phyloP scores from a whole-genome alignment of 2,329 filamentous ascomycete genomes.

The Elsinoe australis region DNA sequence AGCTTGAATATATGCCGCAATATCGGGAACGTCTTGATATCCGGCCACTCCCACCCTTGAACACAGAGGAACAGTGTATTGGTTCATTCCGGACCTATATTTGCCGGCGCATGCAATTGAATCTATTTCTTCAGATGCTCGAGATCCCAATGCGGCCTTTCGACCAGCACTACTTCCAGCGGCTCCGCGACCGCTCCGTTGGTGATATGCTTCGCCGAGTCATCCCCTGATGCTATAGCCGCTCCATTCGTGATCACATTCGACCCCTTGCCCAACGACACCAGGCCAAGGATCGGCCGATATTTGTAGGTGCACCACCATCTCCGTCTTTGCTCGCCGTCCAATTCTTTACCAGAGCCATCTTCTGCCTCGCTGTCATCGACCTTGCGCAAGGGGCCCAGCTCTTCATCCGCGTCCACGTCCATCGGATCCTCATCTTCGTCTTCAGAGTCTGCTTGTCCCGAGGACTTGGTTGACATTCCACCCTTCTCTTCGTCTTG shows the following conservation, averaged over 20 bases:
- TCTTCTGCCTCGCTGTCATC: slow-evolving; percentile 27
- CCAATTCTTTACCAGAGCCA: slow-evolving; percentile 27
- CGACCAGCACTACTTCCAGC: slow-evolving; percentile 78
- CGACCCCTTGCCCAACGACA: slow-evolving; percentile 48
- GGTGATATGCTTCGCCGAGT: not conserved
- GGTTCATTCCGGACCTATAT: too few species aligned
- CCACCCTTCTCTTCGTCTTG: slow-evolving; percentile 27
- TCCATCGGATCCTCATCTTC: slow-evolving; percentile 35
- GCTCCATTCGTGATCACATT: slow-evolving; percentile 25
- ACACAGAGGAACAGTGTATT: too few species aligned
- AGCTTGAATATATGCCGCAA: too few species aligned
- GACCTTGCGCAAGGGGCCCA: slow-evolving; percentile 30
- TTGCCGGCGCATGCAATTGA: too few species aligned
- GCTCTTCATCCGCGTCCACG: slow-evolving; percentile 34
- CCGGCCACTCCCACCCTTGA: too few species aligned
- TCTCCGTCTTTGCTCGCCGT: slow-evolving; percentile 24
- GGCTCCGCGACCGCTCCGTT: slow-evolving; percentile 24
- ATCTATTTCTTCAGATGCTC: slow-evolving; percentile 15
- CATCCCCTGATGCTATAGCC: not conserved
- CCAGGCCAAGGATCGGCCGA: slow-evolving; percentile 76
- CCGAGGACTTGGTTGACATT: slow-evolving; percentile 28
- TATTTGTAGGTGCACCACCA: slow-evolving; percentile 90
- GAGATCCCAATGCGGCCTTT: slow-evolving; percentile 53
- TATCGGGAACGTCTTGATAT: too few species aligned
- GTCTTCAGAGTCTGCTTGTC: slow-evolving; percentile 37